These are phyloP conservation scores for Pythium aristosporum DNA, from an alignment of 352 stramenopile species.

Conservation along the genomic window DNA sequence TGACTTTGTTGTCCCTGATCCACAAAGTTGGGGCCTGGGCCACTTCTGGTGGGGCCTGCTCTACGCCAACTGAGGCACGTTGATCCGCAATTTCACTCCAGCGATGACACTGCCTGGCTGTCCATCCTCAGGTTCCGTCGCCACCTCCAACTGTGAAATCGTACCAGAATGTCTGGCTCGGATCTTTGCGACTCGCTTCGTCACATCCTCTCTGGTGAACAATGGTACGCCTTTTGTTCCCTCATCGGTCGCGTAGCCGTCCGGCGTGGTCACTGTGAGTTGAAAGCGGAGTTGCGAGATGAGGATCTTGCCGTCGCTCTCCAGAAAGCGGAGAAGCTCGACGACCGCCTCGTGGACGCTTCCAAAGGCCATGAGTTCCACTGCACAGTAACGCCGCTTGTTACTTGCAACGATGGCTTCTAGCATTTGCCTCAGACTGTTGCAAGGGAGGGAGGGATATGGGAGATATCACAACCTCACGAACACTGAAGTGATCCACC, in stretches of 20 bases:
- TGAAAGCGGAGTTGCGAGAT: background rate
- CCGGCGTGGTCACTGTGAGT: background rate
- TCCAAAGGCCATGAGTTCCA: background rate
- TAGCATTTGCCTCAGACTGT: background rate
- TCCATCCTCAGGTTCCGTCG: background rate
- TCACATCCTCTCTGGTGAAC: background rate
- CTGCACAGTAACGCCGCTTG: background rate
- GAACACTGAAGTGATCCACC: background rate
- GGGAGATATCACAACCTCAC: background rate
- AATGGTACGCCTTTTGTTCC: background rate
- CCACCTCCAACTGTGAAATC: background rate
- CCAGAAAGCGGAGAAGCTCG: background rate
- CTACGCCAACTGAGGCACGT: background rate
- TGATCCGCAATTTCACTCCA: background rate
- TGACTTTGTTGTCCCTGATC: no score
- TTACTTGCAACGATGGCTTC: background rate
- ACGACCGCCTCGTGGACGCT: background rate
- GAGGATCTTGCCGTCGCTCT: background rate
- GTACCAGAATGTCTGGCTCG: background rate
- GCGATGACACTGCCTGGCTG: background rate
- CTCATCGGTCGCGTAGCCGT: background rate
- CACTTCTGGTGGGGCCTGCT: no score
- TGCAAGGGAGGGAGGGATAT: background rate
- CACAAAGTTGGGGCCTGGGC: no score
- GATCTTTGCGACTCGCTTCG: background rate